These are phyloP conservation scores for Mollisiaceae sp. DNA, from an alignment of 2,329 filamentous ascomycete species.

Conservation along the genomic window DNA sequence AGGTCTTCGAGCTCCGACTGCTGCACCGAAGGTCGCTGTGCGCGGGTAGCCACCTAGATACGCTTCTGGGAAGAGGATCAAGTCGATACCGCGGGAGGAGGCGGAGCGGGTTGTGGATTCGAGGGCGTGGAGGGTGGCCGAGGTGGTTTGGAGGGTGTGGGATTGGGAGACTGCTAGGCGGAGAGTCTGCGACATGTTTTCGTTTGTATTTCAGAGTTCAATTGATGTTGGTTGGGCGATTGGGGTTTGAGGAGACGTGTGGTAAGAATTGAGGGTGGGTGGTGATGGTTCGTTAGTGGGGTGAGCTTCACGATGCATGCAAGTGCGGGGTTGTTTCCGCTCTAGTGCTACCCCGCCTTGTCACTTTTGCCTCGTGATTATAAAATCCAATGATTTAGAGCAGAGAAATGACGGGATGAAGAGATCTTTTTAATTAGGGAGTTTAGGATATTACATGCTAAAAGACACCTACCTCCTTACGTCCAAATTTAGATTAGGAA, in stretches of 20 bases:
- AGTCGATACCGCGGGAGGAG: constrained; percentile 48
- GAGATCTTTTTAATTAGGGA: too few relatives aligned
- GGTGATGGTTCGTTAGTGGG: neutral
- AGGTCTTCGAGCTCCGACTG: constrained; percentile 70
- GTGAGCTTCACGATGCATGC: neutral
- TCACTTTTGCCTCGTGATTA: neutral
- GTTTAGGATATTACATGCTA: too few relatives aligned
- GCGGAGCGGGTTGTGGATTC: constrained; percentile 59
- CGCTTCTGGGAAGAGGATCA: constrained; percentile 90
- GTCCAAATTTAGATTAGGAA: too few relatives aligned
- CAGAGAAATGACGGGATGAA: too few relatives aligned
- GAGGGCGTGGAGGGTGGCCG: constrained; percentile 67
- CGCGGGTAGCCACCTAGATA: constrained; percentile 92
- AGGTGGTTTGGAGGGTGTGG: constrained; percentile 52
- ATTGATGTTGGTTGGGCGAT: neutral
- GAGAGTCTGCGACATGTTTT: constrained; percentile 33
- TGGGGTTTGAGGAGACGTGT: neutral
- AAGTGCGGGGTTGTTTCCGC: constrained; percentile 3
- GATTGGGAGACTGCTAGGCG: constrained; percentile 55
- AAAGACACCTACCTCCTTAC: too few relatives aligned
- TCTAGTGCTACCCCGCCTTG: neutral
- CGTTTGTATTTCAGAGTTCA: neutral
- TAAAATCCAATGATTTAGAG: too few relatives aligned
- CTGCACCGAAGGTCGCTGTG: constrained; percentile 76
- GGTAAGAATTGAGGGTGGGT: neutral